Evolutionary conservation across 1,284 basidiomycete genomes (phyloP).

Genomic region (Apiotrichum brassicae): DNA sequence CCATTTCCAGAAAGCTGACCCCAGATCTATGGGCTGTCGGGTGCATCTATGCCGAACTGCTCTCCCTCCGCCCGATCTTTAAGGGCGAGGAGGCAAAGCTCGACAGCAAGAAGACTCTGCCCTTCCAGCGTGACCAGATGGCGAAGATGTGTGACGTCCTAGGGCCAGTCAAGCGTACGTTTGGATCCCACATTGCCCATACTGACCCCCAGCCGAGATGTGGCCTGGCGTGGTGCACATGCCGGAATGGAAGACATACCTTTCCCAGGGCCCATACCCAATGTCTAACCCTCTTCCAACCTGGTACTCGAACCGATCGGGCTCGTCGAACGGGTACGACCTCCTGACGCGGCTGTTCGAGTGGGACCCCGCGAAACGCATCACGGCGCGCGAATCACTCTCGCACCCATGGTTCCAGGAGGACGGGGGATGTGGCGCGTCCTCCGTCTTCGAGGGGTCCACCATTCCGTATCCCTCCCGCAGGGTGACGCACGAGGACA

Average conservation of each 20-base stretch:
- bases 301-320: conserved; percentile 65
- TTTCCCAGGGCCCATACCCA: conserved; percentile 58
- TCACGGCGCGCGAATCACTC: conserved; percentile 75
- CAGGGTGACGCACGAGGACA: conserved; percentile 52
- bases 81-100: conserved; percentile 98
- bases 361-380: conserved; percentile 81
- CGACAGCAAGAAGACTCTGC: conserved; percentile 73
- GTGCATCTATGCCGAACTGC: conserved; percentile 92
- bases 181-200: not conserved
- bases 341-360: conserved; percentile 74
- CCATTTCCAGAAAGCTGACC: not conserved
- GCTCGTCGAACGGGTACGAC: conserved; percentile 59
- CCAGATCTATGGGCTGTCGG: conserved; percentile 89
- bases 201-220: conserved; percentile 52
- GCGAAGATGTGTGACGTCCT: conserved; percentile 91
- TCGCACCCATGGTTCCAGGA: conserved; percentile 58
- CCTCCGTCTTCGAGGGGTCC: conserved; percentile 44
- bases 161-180: conserved; percentile 78
- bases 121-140: conserved; percentile 91
- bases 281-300: conserved; percentile 22
- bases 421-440: conserved; percentile 42
- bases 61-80: conserved; percentile 91
- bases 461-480: conserved; percentile 48
- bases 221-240: conserved; percentile 85
- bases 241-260: conserved; percentile 81